Base-by-base conservation (phyloP, 441 rosid genomes). In the Rhodomyrtus psidioides region DNA sequence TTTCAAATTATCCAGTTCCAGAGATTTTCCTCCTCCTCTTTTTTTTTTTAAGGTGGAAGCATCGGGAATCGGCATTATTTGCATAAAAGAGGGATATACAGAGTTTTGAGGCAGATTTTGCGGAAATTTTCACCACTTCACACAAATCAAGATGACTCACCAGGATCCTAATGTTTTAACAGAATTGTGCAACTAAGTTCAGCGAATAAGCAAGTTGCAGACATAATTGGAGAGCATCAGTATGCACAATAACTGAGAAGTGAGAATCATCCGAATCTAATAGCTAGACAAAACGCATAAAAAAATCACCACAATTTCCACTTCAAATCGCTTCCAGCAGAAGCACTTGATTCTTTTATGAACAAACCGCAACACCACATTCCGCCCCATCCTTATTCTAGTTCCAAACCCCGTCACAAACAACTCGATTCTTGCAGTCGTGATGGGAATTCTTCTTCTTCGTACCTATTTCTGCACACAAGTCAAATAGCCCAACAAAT, bases 1-100 rank as follows among this genome's bases (percentile, higher is more conserved):
- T 49, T 85, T 81, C 59, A 86, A 86, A 83, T 79, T 55, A 82
- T 83, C 86, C 51, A 86, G 86, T 74, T 84, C 62, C 46, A 26
- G 74, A 75, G 55, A 28, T 82, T 86, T 83, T 86, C 57, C 56
- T 30, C 81, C 44, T 74, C 34, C 34, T 4, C 34, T 4, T 4
- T 4, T 34, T 34, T 34, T 34, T 34, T 85, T 62, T 26, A 56
- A 12, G 7, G 54, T 28, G 49, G 76, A 81, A 79, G 84, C 83
- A 83, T n/a, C 46, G n/a, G 34, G n/a, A 34, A 34, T 70, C 39
- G 46, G 49, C 79, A 14, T 19, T 21, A 34, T 34, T 70, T 70
- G 79, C 79, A 21, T 34, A 12, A 34, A 9, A 34, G 79, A 65
- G 14, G 46, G 49, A 34, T 65, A 34, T 65, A 34, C 34, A 34